Evolutionary conservation across 306 rosid species (phyloP).

Genomic region (Alnus rubra): DNA sequence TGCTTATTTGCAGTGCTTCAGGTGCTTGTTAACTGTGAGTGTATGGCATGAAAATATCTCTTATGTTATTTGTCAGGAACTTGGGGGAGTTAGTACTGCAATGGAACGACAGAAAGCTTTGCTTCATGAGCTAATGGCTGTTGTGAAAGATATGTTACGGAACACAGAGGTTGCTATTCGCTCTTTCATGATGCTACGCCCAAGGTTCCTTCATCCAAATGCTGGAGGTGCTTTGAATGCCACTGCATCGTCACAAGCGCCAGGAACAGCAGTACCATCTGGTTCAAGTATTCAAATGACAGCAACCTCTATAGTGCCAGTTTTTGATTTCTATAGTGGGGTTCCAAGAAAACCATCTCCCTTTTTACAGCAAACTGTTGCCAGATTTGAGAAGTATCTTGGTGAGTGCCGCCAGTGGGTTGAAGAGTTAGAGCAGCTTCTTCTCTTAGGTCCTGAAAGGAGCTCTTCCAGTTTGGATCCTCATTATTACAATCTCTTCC

Average conservation of each 20-base stretch:
- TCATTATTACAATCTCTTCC: constrained; percentile 89
- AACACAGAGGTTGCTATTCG: constrained; percentile 95
- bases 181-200: constrained; percentile 86
- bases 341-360: constrained; percentile 94
- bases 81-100: constrained; percentile 85
- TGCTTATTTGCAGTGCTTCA: constrained; percentile 1
- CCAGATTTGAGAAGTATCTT: constrained; percentile 85
- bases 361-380: constrained; percentile 80
- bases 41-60: constrained; percentile 9
- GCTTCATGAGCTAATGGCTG: constrained; percentile 71
- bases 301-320: constrained; percentile 68
- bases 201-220: constrained; percentile 80
- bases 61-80: constrained; percentile 62
- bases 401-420: constrained; percentile 86
- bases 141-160: constrained; percentile 76
- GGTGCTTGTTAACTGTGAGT: constrained; percentile 11
- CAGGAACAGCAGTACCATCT: constrained; percentile 50
- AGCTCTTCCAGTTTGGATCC: constrained; percentile 53
- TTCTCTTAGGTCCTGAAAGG: constrained; percentile 65
- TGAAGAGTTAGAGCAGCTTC: constrained; percentile 94
- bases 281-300: constrained; percentile 60
- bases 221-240: constrained; percentile 66
- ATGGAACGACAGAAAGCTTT: constrained; percentile 81
- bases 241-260: constrained; percentile 65
- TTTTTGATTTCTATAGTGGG: constrained; percentile 90